Conservation (phyloP, 345 rosid species). For the Heritiera littoralis region DNA sequence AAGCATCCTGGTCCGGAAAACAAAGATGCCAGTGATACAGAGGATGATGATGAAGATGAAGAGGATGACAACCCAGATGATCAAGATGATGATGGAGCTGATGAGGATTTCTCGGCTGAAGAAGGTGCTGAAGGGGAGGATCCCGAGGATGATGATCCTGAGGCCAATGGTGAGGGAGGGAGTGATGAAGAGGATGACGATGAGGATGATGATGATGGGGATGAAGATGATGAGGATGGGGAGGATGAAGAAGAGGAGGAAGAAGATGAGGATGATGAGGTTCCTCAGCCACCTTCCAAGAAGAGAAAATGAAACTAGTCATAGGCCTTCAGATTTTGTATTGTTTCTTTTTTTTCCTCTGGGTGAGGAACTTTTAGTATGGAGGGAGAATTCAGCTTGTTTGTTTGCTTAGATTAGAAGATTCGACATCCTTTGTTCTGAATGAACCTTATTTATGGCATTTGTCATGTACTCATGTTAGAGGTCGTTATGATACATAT, state of each 20-base stretch:
- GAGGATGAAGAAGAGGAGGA: slow-evolving; percentile 42
- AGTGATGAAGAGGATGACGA: slow-evolving; percentile 54
- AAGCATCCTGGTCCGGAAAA: slow-evolving; percentile 41
- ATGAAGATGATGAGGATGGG: neutral
- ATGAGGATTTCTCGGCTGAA: slow-evolving; percentile 60
- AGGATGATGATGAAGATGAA: slow-evolving; percentile 48
- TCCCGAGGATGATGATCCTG: slow-evolving; percentile 67
- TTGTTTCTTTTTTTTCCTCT: slow-evolving; percentile 8
- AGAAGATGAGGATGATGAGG: slow-evolving; percentile 50
- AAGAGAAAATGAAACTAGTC: slow-evolving; percentile 52
- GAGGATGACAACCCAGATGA: slow-evolving; percentile 40
- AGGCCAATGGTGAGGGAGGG: slow-evolving; percentile 54
- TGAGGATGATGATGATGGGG: slow-evolving; percentile 6
- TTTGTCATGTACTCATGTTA: neutral
- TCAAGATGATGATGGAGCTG: slow-evolving; percentile 33
- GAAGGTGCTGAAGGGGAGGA: slow-evolving; percentile 60
- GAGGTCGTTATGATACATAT: neutral
- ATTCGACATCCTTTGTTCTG: neutral
- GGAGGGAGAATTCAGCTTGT: slow-evolving; percentile 23
- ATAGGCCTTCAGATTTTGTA: neutral
- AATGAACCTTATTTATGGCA: slow-evolving; percentile 1
- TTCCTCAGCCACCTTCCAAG: slow-evolving; percentile 63
- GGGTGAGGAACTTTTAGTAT: neutral
- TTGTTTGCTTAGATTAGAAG: slow-evolving; percentile 29
- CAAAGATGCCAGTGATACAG: slow-evolving; percentile 61